Base-by-base conservation (phyloP, 495 filamentous ascomycete species). In the Podospora pseudocomata region DNA sequence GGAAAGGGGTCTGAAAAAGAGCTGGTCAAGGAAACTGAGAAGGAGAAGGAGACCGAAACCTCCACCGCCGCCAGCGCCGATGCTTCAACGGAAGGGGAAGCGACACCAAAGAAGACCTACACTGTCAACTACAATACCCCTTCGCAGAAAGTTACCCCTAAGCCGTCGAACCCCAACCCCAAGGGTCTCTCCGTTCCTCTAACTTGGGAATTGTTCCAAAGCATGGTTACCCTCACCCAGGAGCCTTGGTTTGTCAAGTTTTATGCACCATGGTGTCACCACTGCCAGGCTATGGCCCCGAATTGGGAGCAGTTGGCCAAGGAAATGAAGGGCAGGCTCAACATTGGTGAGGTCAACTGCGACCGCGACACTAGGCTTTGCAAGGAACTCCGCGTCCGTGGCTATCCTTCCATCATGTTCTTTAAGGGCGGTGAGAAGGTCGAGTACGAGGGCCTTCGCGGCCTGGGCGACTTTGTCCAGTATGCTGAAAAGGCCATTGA, bases 161-260 rank as follows among this genome's bases (percentile, higher is more conserved):
- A 85, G 69, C 77, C 85, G 53, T 73, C 81, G 32, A 86, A 86
- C 2, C 88, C 90, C 20, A 97, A 99, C 71, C 86, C 86, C 9
- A 78, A 87, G 58, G 95, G 95, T 19, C 80, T 82, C 6, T 96
- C 92, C 16, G 81, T 91, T 15, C 80, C 89, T 11, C 86, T 99
- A 20, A 90, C 88, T 20, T 89, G 91, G 26, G 94, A 98, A 75
- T 90, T 81, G 68, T 99, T 99, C 82, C 90, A 94, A 76, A 89
- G 86, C 64, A 80, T 88, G 32, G 94, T 99, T 27, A 96, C 92
- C 4, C 90, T 88, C 74, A 92, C 93, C 0, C 88, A 90, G 58
- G 93, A 98, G 59, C 90, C 93, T 18, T 99, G 95, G 95, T 97
- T 99, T 73, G 88, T 99, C 79, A 98, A 99, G 76, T 98, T 99